A percentile compares a stretch with the other conserved stretches of the same genome.
These are phyloP conservation scores for Iris macrosiphon DNA, from an alignment of 106 monocot genomes.

Conservation along the genomic window DNA sequence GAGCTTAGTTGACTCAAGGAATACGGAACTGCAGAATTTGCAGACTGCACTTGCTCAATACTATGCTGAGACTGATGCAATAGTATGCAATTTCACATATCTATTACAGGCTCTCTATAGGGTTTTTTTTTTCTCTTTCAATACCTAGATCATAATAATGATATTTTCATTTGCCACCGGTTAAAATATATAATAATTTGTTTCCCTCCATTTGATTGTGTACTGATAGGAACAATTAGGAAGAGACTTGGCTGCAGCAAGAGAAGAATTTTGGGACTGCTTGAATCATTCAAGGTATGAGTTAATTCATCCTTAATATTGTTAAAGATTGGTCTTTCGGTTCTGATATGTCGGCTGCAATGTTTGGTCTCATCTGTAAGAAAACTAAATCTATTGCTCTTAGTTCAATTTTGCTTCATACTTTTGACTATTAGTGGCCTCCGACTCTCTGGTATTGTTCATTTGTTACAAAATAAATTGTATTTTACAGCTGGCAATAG, in stretches of 20 bases:
- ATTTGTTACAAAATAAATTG: too few species aligned
- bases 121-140: not conserved
- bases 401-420: too few species aligned
- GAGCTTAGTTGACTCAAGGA: constrained; percentile 61
- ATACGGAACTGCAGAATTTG: constrained; percentile 81
- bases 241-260: constrained; percentile 57
- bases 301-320: not conserved
- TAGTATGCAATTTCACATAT: constrained; percentile 28
- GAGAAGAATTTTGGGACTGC: constrained; percentile 59
- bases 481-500: too few species aligned
- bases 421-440: too few species aligned
- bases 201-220: not conserved
- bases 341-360: too few species aligned
- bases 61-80: constrained; percentile 96
- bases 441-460: too few species aligned
- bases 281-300: constrained; percentile 66
- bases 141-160: not conserved
- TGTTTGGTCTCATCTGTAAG: too few species aligned
- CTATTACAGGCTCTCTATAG: not conserved
- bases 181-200: not conserved
- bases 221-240: constrained; percentile 64
- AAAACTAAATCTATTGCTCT: too few species aligned
- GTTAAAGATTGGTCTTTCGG: too few species aligned
- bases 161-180: not conserved
- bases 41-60: constrained; percentile 95